Evolutionary conservation across 306 rosid species (phyloP).

Genomic region (Castanea sativa): DNA sequence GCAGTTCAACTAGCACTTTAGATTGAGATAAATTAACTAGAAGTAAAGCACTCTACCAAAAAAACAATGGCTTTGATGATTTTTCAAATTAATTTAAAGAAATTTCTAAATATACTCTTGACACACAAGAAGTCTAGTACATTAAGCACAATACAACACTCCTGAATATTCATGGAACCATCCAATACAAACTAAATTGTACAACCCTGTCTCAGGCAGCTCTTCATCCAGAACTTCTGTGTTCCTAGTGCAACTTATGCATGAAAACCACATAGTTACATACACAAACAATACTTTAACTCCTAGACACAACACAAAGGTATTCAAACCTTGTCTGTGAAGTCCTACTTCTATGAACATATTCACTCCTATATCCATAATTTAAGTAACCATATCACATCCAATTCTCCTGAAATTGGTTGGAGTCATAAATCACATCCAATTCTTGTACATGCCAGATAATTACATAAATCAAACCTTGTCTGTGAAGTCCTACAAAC

Average conservation of each 20-base stretch:
- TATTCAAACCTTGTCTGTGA: neutral
- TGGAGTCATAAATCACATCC: neutral
- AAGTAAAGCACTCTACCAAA: too few species aligned
- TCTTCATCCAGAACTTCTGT: too few species aligned
- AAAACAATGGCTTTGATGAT: too few species aligned
- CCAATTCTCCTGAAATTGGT: neutral
- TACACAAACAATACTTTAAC: neutral
- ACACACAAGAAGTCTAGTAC: neutral
- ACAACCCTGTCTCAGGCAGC: too few species aligned
- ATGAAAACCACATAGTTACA: neutral
- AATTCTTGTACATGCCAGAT: neutral
- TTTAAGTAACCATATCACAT: neutral
- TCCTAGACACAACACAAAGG: neutral
- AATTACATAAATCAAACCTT: conserved; percentile 22
- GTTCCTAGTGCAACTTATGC: neutral
- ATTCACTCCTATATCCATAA: neutral
- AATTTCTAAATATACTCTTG: too few species aligned
- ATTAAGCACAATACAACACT: neutral
- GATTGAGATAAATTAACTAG: too few species aligned
- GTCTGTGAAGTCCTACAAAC: neutral
- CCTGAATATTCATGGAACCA: neutral
- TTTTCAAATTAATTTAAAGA: too few species aligned
- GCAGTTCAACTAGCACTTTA: too few species aligned
- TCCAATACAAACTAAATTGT: neutral
- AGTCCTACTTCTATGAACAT: neutral